These are phyloP conservation scores for Stephanodiscus minutulus DNA, from an alignment of 108 stramenopile genomes.

Conservation along the genomic window DNA sequence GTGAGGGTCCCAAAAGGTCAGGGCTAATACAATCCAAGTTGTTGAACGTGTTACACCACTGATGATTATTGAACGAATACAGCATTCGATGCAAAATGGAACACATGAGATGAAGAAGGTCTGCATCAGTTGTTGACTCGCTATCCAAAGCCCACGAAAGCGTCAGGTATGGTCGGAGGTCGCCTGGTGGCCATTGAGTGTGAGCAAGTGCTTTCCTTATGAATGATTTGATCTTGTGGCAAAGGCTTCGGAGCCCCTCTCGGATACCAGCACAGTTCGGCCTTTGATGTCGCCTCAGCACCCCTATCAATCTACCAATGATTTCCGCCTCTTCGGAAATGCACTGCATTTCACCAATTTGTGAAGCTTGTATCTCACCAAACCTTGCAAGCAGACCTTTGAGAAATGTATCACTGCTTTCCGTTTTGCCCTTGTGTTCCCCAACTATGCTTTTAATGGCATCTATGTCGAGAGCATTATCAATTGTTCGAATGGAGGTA, in stretches of 20 bases:
- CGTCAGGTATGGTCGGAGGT: constrained; percentile 85
- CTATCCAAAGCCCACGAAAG: constrained; percentile 82
- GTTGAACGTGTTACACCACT: constrained; percentile 69
- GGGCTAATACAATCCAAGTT: constrained; percentile 49
- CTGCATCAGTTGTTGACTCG: constrained; percentile 25
- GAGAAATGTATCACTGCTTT: constrained; percentile 33
- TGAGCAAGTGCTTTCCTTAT: constrained; percentile 38
- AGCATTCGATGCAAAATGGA: constrained; percentile 64
- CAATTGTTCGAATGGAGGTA: constrained; percentile 61
- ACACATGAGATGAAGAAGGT: constrained; percentile 36
- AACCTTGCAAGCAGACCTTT: constrained; percentile 46
- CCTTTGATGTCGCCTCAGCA: constrained; percentile 28
- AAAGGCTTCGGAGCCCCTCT: constrained; percentile 23
- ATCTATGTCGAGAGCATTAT: constrained; percentile 62
- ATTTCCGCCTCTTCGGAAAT: constrained; percentile 56
- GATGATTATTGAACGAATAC: constrained; percentile 44
- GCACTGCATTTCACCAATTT: constrained; percentile 72
- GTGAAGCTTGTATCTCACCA: constrained; percentile 63
- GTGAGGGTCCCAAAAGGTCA: constrained; percentile 51
- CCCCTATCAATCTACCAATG: constrained; percentile 41
- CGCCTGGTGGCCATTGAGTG: constrained; percentile 57
- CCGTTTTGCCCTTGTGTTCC: constrained; percentile 6
- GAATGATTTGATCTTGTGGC: constrained; percentile 38
- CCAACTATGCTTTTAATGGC: constrained; percentile 51
- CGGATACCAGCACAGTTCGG: constrained; percentile 6